Evolutionary conservation across 1,284 basidiomycete species (phyloP).

Genomic region (Papiliotrema terrestris): DNA sequence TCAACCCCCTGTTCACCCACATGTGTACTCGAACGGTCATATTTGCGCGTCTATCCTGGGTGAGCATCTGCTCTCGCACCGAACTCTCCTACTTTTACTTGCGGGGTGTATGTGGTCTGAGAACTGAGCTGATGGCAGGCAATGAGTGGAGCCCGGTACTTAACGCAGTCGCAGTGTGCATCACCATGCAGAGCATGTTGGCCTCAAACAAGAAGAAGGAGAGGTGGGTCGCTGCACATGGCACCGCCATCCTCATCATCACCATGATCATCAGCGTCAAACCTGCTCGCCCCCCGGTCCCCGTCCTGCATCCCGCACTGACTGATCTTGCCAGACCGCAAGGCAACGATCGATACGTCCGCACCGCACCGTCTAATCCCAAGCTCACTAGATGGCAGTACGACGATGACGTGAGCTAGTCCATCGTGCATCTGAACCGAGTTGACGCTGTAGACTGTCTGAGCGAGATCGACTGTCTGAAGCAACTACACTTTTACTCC

Average conservation of each 20-base stretch:
- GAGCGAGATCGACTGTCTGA: not conserved
- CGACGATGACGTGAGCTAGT: slow-evolving; percentile 45
- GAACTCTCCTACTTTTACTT: not conserved
- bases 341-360: slow-evolving; percentile 47
- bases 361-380: slow-evolving; percentile 43
- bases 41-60: slow-evolving; percentile 49
- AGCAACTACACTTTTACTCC: not conserved
- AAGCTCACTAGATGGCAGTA: slow-evolving; percentile 45
- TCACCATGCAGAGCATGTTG: slow-evolving; percentile 52
- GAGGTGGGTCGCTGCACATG: slow-evolving; percentile 26
- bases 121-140: slow-evolving; percentile 16
- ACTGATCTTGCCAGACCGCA: slow-evolving; percentile 33
- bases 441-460: slow-evolving; percentile 13
- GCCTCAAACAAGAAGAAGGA: slow-evolving; percentile 48
- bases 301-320: no score
- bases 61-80: slow-evolving; percentile 5
- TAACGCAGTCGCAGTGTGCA: slow-evolving; percentile 45
- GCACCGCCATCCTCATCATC: not conserved
- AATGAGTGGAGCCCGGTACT: slow-evolving; percentile 48
- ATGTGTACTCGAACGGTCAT: slow-evolving; percentile 49
- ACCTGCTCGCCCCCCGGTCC: no score
- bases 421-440: not conserved
- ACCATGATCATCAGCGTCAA: no score
- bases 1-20: slow-evolving; percentile 47
- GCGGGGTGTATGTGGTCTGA: not conserved